Percentiles rank a stretch among this genome's conserved stretches.
Evolutionary conservation across 306 rosid genomes (phyloP).

Genomic region (Fragaria nilgerrensis): DNA sequence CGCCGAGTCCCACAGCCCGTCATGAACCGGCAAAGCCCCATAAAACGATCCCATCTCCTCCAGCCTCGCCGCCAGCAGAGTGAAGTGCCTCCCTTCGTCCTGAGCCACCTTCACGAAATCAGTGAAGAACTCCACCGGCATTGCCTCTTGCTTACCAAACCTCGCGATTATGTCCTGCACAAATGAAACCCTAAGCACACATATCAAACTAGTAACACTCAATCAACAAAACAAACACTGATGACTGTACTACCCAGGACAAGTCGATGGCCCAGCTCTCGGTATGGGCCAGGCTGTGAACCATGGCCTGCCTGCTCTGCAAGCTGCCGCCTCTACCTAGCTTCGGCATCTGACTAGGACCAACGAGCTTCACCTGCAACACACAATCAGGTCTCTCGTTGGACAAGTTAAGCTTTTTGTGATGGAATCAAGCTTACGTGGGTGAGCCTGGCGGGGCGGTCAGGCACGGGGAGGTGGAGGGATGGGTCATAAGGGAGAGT

Average conservation of each 20-base stretch:
- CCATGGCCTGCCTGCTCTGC: conserved; percentile 80
- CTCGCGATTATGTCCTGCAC: conserved; percentile 85
- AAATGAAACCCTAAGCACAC: background rate
- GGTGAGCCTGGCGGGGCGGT: conserved; percentile 79
- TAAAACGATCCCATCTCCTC: conserved; percentile 72
- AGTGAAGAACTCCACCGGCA: conserved; percentile 84
- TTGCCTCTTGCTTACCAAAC: conserved; percentile 72
- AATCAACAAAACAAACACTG: too few species aligned
- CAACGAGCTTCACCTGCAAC: conserved; percentile 64
- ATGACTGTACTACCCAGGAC: conserved; percentile 51
- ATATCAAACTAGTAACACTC: too few species aligned
- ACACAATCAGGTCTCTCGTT: too few species aligned
- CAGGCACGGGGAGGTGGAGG: conserved; percentile 48
- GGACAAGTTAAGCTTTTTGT: too few species aligned
- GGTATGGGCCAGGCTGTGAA: conserved; percentile 79
- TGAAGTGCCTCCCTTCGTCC: conserved; percentile 85
- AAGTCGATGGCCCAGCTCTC: conserved; percentile 95
- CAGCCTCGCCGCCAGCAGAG: conserved; percentile 67
- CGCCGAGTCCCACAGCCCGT: conserved; percentile 94
- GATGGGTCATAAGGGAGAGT: conserved; percentile 46
- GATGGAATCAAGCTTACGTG: conserved; percentile 2
- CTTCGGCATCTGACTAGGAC: conserved; percentile 84
- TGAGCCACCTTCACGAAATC: conserved; percentile 87
- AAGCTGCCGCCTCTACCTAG: conserved; percentile 93
- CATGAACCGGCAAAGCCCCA: conserved; percentile 80